Conservation (phyloP, 345 rosid genomes). For the Trapa incisa region DNA sequence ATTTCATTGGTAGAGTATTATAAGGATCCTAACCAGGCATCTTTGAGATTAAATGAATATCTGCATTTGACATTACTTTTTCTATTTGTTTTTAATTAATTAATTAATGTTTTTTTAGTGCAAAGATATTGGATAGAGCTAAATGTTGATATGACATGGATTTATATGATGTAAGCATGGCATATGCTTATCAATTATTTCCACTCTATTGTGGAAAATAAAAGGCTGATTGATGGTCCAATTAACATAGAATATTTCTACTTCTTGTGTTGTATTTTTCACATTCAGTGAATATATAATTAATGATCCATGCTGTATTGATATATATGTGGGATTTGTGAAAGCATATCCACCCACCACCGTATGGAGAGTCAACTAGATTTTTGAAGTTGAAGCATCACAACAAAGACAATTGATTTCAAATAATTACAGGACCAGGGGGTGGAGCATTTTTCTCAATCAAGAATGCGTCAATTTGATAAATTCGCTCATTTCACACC, state of each 20-base stretch:
- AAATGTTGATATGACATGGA: slow-evolving; percentile 42
- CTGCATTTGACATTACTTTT: slow-evolving; percentile 98
- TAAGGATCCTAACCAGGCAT: slow-evolving; percentile 76
- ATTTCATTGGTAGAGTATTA: slow-evolving; percentile 34
- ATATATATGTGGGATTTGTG: slow-evolving; percentile 51
- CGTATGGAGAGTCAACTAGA: slow-evolving; percentile 23
- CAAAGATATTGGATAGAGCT: slow-evolving; percentile 72
- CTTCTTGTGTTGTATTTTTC: slow-evolving; percentile 12
- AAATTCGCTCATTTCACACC: no score
- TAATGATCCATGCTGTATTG: slow-evolving; percentile 66
- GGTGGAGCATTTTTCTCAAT: no score
- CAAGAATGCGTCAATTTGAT: no score
- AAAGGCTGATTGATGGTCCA: slow-evolving; percentile 5
- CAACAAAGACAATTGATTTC: slow-evolving; percentile 49
- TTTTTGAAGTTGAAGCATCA: slow-evolving; percentile 21
- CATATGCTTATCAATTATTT: slow-evolving; percentile 2
- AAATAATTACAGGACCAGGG: slow-evolving; percentile 43
- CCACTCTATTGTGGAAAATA: not conserved
- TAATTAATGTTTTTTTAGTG: not conserved
- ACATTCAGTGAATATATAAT: slow-evolving; percentile 73
- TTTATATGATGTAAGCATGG: slow-evolving; percentile 56
- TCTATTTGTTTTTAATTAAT: slow-evolving; percentile 14
- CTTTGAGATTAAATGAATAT: slow-evolving; percentile 73
- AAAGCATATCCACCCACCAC: slow-evolving; percentile 34
- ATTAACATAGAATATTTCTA: slow-evolving; percentile 8